phyloP scores from a whole-genome alignment of 805 yeast species.

The Kuraishia piskuri region DNA sequence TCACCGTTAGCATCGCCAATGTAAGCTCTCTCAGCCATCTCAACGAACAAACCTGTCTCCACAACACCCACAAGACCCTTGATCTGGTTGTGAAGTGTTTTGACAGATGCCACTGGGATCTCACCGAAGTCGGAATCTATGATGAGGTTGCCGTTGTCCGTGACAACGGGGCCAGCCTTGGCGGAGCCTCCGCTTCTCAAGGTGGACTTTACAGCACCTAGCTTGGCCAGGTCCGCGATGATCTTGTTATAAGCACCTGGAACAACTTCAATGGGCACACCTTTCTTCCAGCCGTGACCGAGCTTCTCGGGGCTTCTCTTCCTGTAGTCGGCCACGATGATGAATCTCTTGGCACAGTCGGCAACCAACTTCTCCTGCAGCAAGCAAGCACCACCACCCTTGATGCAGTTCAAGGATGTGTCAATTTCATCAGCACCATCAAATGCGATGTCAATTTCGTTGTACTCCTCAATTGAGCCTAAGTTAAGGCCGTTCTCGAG shows the following conservation, averaged over 20 bases:
- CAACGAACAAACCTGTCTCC: slow-evolving; percentile 85
- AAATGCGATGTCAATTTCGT: slow-evolving; percentile 83
- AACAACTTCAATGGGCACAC: slow-evolving; percentile 93
- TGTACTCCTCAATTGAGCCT: slow-evolving; percentile 78
- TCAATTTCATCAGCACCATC: slow-evolving; percentile 99
- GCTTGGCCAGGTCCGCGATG: slow-evolving; percentile 42
- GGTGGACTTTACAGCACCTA: slow-evolving; percentile 57
- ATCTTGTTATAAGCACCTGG: slow-evolving; percentile 83
- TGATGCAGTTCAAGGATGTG: slow-evolving; percentile 68
- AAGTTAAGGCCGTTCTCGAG: slow-evolving; percentile 69
- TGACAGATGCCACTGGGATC: slow-evolving; percentile 40
- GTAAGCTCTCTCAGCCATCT: slow-evolving; percentile 71
- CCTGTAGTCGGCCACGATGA: slow-evolving; percentile 88
- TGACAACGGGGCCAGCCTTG: slow-evolving; percentile 95
- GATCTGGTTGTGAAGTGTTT: slow-evolving; percentile 50
- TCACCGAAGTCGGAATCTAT: slow-evolving; percentile 91
- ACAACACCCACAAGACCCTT: slow-evolving; percentile 86
- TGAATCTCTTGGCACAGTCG: slow-evolving; percentile 61
- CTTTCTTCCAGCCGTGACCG: slow-evolving; percentile 80
- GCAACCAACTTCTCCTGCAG: slow-evolving; percentile 96
- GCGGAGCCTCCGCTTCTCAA: slow-evolving; percentile 84
- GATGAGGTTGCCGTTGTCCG: slow-evolving; percentile 91
- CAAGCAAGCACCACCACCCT: slow-evolving; percentile 98
- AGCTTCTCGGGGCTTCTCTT: slow-evolving; percentile 61
- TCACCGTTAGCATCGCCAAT: slow-evolving; percentile 80